phyloP scores from a whole-genome alignment of 805 yeast species.

The Candida quercuum region DNA sequence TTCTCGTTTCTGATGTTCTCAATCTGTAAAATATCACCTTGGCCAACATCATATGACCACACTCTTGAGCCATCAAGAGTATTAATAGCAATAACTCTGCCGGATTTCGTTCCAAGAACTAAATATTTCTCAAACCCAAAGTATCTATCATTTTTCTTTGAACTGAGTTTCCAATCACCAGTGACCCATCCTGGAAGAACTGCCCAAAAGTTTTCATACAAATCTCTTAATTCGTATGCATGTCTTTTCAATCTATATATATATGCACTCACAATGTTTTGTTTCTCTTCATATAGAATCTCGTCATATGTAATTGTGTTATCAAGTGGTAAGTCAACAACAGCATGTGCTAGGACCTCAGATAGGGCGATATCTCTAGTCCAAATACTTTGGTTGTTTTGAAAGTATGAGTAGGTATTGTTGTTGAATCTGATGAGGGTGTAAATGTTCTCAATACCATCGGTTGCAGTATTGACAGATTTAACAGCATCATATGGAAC shows the following conservation, averaged over 20 bases:
- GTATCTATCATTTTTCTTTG: slow-evolving; percentile 15
- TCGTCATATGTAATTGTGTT: slow-evolving; percentile 23
- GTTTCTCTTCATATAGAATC: slow-evolving; percentile 25
- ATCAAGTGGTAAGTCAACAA: slow-evolving; percentile 23
- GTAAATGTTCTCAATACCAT: slow-evolving; percentile 12
- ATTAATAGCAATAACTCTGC: slow-evolving; percentile 39
- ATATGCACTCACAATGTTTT: slow-evolving; percentile 26
- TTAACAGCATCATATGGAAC: slow-evolving; percentile 8
- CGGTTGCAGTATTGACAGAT: slow-evolving; percentile 4
- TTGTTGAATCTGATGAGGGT: slow-evolving; percentile 11
- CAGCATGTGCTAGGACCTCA: slow-evolving; percentile 29
- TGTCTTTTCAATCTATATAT: slow-evolving; percentile 28
- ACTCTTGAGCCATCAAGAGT: slow-evolving; percentile 31
- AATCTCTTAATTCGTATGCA: slow-evolving; percentile 8
- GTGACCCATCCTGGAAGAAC: slow-evolving; percentile 6
- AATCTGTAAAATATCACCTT: slow-evolving; percentile 18
- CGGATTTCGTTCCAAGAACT: slow-evolving; percentile 34
- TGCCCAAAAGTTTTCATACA: slow-evolving; percentile 10
- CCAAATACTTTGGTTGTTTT: slow-evolving; percentile 29
- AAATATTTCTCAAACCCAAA: slow-evolving; percentile 45
- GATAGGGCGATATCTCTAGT: slow-evolving; percentile 38
- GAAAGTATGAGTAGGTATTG: slow-evolving; percentile 7
- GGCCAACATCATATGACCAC: slow-evolving; percentile 33
- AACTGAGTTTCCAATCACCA: slow-evolving; percentile 4
- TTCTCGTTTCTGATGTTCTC: slow-evolving; percentile 16